A percentile compares a stretch with the other conserved stretches of the same genome.
Evolutionary conservation across 768 basidiomycete species (phyloP).

Genomic region (Megacollybia marginata): DNA sequence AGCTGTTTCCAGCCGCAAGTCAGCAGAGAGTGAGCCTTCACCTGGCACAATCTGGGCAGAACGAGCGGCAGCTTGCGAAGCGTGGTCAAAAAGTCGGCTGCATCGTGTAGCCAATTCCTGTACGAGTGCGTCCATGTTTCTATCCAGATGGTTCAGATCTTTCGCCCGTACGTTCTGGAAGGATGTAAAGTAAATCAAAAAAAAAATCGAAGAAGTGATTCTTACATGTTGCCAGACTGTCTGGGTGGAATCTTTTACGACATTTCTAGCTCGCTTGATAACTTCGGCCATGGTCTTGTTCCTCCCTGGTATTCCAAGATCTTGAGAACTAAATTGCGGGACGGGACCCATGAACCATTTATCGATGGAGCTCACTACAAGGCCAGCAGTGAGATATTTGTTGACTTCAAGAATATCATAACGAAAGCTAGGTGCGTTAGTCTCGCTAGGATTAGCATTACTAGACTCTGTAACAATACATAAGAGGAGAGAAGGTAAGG

Average conservation of each 20-base stretch:
- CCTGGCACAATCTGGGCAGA: constrained; percentile 39
- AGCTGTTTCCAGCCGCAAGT: background rate
- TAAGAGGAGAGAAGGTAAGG: background rate
- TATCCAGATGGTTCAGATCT: constrained; percentile 52
- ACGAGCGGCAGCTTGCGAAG: constrained; percentile 56
- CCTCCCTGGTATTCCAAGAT: constrained; percentile 38
- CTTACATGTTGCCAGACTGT: constrained; percentile 32
- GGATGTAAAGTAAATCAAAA: constrained; percentile 1
- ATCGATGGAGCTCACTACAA: constrained; percentile 64
- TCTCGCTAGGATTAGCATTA: constrained; percentile 27
- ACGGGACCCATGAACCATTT: constrained; percentile 70
- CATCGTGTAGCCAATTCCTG: constrained; percentile 56
- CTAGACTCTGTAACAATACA: background rate
- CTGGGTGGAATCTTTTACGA: constrained; percentile 39
- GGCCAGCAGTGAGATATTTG: constrained; percentile 67
- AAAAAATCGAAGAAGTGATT: too few species aligned
- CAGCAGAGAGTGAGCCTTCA: constrained; percentile 3
- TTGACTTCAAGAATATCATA: constrained; percentile 79
- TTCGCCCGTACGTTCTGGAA: constrained; percentile 38
- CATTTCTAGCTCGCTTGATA: constrained; percentile 40
- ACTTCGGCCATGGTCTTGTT: constrained; percentile 28
- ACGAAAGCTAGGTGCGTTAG: constrained; percentile 41
- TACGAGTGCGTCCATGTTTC: constrained; percentile 60
- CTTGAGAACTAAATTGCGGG: constrained; percentile 41
- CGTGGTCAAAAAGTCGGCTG: constrained; percentile 53